Evolutionary conservation across 2,329 filamentous ascomycete species (phyloP), one percentile per base, ranked within the genome.

Genomic region (Fusarium clavum): DNA sequence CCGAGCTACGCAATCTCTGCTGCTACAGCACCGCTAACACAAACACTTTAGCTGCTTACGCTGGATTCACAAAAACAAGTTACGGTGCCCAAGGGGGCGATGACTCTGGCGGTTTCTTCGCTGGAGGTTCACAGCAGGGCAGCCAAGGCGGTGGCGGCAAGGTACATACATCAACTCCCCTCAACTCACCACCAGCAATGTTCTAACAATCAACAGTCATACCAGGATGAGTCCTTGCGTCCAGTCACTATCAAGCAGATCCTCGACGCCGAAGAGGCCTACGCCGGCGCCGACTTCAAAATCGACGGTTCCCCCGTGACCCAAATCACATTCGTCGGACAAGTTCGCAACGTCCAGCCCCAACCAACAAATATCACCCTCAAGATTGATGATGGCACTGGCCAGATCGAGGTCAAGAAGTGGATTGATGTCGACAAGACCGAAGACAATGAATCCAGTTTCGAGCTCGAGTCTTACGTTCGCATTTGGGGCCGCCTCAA

Each of bases 201-300:
- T 20, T 34, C 72, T 75, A 24, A 74, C 49, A 5, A 22, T 1
- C 14, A 25, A 10, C 64, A 89, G 86, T 83, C 84, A 64, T 92
- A 92, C 79, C 86, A 87, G 73, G 93, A 97, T 81, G 94, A 98
- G 76, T 94, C 94, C 22, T 87, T 99, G 55, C 92, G 96, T 46
- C 94, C 96, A 2, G 92, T 98, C 48, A 99, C 96, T 13, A 93
- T 98, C 82, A 98, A 98, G 81, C 96, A 99, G 82, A 88, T 98
- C 61, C 84, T 94, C 77, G 93, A 97, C 69, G 93, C 94, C 70
- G 87, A 92, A 69, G 91, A 94, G 81, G 88, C 90, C 41, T 91
- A 92, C 78, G 89, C 90, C 4, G 85, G 85, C 62, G 89, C 90
- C 59, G 91, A 94, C 38, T 96, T 97, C 86, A 90, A 90, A 70